Conservation (phyloP, 106 monocot species). For the Dioscorea zingiberensis region DNA sequence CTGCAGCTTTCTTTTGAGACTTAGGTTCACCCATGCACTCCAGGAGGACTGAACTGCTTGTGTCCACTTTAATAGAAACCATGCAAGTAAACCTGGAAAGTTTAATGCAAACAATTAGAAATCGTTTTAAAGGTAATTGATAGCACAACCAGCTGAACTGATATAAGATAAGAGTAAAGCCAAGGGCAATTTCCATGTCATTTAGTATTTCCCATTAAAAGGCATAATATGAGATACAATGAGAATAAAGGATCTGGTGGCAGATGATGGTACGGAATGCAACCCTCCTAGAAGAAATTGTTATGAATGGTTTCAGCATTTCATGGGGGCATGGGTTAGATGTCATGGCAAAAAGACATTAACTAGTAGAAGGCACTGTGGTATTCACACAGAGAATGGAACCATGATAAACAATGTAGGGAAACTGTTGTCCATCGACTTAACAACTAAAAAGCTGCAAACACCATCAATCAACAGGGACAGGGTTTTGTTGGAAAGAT, state of each 20-base stretch:
- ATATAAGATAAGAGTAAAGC: background rate
- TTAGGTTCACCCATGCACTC: conserved; percentile 64
- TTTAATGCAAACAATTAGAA: background rate
- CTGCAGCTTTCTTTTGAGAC: conserved; percentile 64
- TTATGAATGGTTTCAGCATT: background rate
- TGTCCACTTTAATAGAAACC: conserved; percentile 41
- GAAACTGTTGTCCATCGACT: background rate
- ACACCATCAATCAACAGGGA: background rate
- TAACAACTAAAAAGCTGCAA: background rate
- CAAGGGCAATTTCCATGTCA: too few relatives aligned
- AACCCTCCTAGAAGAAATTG: too few relatives aligned
- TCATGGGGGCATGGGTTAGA: background rate
- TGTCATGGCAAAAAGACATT: too few relatives aligned
- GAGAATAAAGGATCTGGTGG: too few relatives aligned
- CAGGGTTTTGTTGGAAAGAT: background rate
- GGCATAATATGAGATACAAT: too few relatives aligned
- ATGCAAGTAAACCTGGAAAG: conserved; percentile 60
- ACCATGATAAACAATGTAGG: background rate
- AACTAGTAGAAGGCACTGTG: too few relatives aligned
- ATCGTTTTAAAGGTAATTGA: background rate
- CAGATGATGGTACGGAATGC: too few relatives aligned
- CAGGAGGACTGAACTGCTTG: conserved; percentile 15
- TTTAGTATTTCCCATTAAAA: too few relatives aligned
- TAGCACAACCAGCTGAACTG: background rate
- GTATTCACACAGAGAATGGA: too few relatives aligned